Percentiles rank a stretch among this genome's conserved stretches.
Evolutionary conservation across 139 green algal genomes (phyloP).

Genomic region (Chlorella sp.): DNA sequence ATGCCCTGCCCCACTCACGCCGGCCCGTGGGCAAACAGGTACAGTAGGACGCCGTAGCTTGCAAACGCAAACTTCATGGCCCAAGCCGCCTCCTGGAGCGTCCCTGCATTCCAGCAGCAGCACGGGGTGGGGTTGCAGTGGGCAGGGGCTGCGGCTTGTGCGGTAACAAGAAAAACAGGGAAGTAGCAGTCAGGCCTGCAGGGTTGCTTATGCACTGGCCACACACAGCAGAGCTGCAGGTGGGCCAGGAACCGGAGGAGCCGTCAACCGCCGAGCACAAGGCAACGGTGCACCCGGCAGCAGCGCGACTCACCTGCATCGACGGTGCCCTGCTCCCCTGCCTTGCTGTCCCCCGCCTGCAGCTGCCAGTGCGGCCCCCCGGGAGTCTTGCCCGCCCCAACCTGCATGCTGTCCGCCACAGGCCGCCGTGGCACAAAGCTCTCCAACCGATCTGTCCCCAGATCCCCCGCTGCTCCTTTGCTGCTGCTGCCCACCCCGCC

Average conservation of each 20-base stretch:
- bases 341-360: not conserved
- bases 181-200: not conserved
- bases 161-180: too few species aligned
- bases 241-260: not conserved
- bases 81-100: conserved; percentile 41
- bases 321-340: not conserved
- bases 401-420: not conserved
- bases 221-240: not conserved
- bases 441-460: not conserved
- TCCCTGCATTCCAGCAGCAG: too few species aligned
- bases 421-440: conserved; percentile 1
- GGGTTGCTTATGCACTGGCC: not conserved
- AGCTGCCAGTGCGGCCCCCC: not conserved
- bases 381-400: conserved; percentile 19
- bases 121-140: too few species aligned
- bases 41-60: conserved; percentile 63
- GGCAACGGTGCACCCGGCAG: not conserved
- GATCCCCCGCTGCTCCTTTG: not conserved
- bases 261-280: not conserved
- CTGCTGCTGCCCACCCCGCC: not conserved
- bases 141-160: too few species aligned
- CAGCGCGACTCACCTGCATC: not conserved
- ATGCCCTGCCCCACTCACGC: conserved; percentile 2
- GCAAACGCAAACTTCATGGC: conserved; percentile 61
- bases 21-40: conserved; percentile 41